Evolutionary conservation across 169 alveolate genomes (phyloP).

Genomic region (Plasmodium cynomolgi): DNA sequence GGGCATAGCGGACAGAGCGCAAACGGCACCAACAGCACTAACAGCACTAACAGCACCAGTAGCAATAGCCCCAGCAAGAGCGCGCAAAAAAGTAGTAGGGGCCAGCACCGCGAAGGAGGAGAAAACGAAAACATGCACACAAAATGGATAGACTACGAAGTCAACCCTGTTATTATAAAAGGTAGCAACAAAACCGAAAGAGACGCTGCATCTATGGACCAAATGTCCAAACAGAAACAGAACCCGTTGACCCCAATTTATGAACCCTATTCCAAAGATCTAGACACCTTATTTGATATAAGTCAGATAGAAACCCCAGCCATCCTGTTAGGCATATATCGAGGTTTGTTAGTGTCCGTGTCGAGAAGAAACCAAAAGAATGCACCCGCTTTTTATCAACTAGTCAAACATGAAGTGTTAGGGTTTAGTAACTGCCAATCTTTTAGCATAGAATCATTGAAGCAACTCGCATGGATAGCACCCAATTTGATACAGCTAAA

Average conservation of each 20-base stretch:
- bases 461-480: constrained; percentile 71
- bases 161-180: constrained; percentile 37
- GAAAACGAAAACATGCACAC: background rate
- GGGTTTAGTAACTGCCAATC: constrained; percentile 4
- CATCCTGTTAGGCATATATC: constrained; percentile 14
- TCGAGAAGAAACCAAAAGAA: constrained; percentile 60
- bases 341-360: constrained; percentile 22
- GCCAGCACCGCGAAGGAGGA: background rate
- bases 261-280: constrained; percentile 63
- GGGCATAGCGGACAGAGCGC: background rate
- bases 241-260: constrained; percentile 38
- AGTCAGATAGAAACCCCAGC: constrained; percentile 9
- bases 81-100: constrained; percentile 2
- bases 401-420: constrained; percentile 39
- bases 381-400: constrained; percentile 52
- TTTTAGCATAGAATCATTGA: constrained; percentile 33
- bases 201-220: constrained; percentile 12
- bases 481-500: constrained; percentile 72
- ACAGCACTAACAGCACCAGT: background rate
- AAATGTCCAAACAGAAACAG: constrained; percentile 48
- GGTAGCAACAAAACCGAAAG: constrained; percentile 18
- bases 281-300: constrained; percentile 53
- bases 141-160: constrained; percentile 53
- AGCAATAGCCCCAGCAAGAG: background rate
- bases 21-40: background rate